Evolutionary conservation across 164 flowering plant species (phyloP).

Genomic region (Macadamia tetraphylla): DNA sequence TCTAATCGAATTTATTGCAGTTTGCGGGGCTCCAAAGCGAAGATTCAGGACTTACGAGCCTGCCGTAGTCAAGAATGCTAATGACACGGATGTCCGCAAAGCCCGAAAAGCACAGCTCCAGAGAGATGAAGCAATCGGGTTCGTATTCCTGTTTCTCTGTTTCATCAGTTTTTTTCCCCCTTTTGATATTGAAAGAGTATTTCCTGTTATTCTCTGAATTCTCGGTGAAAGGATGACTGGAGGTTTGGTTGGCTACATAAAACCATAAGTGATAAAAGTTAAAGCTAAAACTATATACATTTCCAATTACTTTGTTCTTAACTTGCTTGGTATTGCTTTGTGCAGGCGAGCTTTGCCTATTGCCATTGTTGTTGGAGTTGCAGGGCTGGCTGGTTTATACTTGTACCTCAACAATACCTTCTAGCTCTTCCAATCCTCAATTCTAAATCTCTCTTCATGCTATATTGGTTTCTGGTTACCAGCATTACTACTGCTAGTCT

Average conservation of each 20-base stretch:
- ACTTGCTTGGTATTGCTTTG: background rate
- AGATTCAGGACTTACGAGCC: conserved; percentile 71
- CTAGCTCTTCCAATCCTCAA: conserved; percentile 12
- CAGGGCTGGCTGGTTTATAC: conserved; percentile 64
- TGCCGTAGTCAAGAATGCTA: conserved; percentile 23
- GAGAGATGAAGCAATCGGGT: background rate
- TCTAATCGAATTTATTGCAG: conserved; percentile 32
- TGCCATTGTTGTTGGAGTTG: conserved; percentile 61
- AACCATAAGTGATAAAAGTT: too few relatives aligned
- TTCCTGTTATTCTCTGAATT: background rate
- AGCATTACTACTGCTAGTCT: too few relatives aligned
- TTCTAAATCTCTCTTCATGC: too few relatives aligned
- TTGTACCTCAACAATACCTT: conserved; percentile 64
- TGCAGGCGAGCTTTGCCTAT: conserved; percentile 76
- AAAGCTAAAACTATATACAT: background rate
- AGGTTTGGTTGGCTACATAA: too few relatives aligned
- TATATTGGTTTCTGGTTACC: too few relatives aligned
- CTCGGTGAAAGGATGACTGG: too few relatives aligned
- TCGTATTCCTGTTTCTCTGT: background rate
- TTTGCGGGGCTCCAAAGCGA: conserved; percentile 94
- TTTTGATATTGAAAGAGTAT: background rate
- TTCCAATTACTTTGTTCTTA: background rate
- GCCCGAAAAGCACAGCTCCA: background rate
- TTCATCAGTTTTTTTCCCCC: background rate
- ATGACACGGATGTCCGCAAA: background rate